Evolutionary conservation across 2,329 filamentous ascomycete genomes (phyloP).

Genomic region (Colletotrichum cordylinicola): DNA sequence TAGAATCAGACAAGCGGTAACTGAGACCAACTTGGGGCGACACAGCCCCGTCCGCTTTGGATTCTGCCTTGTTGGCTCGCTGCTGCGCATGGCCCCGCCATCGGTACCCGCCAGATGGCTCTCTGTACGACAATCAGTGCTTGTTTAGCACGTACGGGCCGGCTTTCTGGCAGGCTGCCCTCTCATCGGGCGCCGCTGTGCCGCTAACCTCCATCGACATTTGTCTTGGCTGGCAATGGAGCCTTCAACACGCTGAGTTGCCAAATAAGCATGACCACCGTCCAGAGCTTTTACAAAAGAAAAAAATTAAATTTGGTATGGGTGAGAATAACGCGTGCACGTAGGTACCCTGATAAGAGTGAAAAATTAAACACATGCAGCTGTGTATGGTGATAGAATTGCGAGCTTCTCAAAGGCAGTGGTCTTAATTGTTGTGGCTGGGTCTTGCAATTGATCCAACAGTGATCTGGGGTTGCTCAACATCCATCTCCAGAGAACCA

Average conservation of each 20-base stretch:
- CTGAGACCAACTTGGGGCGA: not conserved
- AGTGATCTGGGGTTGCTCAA: not conserved
- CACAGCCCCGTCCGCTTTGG: not conserved
- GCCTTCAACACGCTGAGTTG: too few species aligned
- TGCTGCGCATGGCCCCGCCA: not conserved
- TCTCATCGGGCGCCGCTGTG: not conserved
- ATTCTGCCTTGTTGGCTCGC: not conserved
- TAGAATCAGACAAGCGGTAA: not conserved
- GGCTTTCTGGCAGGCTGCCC: not conserved
- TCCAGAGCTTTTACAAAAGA: too few species aligned
- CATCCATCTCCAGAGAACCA: not conserved
- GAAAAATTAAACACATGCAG: accelerated
- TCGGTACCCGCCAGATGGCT: not conserved
- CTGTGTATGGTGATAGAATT: not conserved
- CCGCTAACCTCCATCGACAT: accelerated
- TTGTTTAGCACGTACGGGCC: not conserved
- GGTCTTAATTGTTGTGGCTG: not conserved
- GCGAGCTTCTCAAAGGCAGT: not conserved
- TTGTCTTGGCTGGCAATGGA: not conserved
- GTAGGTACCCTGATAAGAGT: accelerated
- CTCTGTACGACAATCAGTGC: not conserved
- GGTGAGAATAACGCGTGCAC: not conserved
- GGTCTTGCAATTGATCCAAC: not conserved
- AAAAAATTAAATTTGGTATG: too few species aligned
- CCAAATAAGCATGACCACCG: too few species aligned